Conservation (phyloP, 2,329 filamentous ascomycete species). For the Cordyceps cicadae region DNA sequence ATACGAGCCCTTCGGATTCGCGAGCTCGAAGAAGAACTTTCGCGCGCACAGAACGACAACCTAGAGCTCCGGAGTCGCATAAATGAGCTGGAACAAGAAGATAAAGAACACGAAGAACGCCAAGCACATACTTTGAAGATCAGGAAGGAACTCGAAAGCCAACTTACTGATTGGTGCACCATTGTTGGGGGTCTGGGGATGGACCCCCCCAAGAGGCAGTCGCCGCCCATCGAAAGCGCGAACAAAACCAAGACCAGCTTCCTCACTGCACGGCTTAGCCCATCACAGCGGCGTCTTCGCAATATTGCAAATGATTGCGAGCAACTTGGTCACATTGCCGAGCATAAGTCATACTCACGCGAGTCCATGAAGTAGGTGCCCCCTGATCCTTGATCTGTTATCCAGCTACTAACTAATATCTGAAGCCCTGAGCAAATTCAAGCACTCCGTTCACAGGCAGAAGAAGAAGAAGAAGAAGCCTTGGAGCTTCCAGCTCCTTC, state of each 20-base stretch:
- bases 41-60: slow-evolving; percentile 70
- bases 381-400: not conserved
- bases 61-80: slow-evolving; percentile 63
- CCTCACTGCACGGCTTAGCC: slow-evolving; percentile 33
- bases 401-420: slow-evolving; percentile 22
- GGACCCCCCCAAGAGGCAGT: slow-evolving; percentile 47
- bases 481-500: slow-evolving; percentile 61
- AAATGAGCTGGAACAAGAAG: slow-evolving; percentile 58
- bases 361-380: slow-evolving; percentile 56
- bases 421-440: slow-evolving; percentile 54
- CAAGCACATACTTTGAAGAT: slow-evolving; percentile 60
- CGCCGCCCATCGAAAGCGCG: slow-evolving; percentile 32
- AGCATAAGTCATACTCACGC: slow-evolving; percentile 60
- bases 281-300: slow-evolving; percentile 48
- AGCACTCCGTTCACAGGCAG: slow-evolving; percentile 42
- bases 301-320: slow-evolving; percentile 49
- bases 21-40: slow-evolving; percentile 65
- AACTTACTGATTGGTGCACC: slow-evolving; percentile 60
- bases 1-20: slow-evolving; percentile 70
- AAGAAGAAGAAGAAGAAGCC: slow-evolving; percentile 45
- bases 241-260: slow-evolving; percentile 34
- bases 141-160: slow-evolving; percentile 61
- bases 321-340: slow-evolving; percentile 49
- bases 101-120: slow-evolving; percentile 52
- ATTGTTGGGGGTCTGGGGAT: slow-evolving; percentile 59